These are phyloP conservation scores for Dicorynia guianensis DNA, from an alignment of 306 rosid species.

Conservation along the genomic window DNA sequence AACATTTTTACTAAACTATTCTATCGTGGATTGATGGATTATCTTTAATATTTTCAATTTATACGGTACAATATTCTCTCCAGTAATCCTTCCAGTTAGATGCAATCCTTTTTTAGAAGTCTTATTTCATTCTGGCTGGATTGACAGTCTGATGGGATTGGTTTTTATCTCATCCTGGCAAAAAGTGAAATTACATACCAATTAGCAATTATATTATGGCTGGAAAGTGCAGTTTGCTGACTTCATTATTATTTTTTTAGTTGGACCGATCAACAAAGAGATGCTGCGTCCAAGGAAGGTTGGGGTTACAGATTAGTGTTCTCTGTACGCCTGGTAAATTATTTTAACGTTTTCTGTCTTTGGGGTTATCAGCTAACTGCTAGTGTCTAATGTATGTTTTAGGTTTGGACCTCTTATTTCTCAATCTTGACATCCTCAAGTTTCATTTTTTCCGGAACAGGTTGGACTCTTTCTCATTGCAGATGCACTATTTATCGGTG, in stretches of 20 bases:
- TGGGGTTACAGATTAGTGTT: constrained; percentile 87
- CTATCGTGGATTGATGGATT: neutral
- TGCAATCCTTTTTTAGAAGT: neutral
- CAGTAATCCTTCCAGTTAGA: neutral
- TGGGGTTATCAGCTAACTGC: no score
- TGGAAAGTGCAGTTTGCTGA: constrained; percentile 33
- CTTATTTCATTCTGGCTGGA: constrained; percentile 1
- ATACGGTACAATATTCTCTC: neutral
- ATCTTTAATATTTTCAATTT: neutral
- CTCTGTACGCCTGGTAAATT: constrained; percentile 87
- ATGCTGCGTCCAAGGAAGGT: constrained; percentile 81
- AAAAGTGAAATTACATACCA: constrained; percentile 9
- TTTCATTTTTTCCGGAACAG: constrained; percentile 52
- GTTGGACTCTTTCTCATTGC: constrained; percentile 67
- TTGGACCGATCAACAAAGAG: constrained; percentile 97
- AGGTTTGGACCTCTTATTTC: constrained; percentile 13
- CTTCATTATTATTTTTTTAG: constrained; percentile 49
- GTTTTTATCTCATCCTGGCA: constrained; percentile 8
- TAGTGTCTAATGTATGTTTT: neutral
- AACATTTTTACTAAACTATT: constrained; percentile 22
- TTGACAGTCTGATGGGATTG: neutral
- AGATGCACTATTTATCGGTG: constrained; percentile 79
- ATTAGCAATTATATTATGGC: neutral
- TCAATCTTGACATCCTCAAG: constrained; percentile 15
- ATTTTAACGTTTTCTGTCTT: neutral